These are phyloP conservation scores for Hymenoscyphus linearis DNA, from an alignment of 2,329 filamentous ascomycete genomes.

Conservation along the genomic window DNA sequence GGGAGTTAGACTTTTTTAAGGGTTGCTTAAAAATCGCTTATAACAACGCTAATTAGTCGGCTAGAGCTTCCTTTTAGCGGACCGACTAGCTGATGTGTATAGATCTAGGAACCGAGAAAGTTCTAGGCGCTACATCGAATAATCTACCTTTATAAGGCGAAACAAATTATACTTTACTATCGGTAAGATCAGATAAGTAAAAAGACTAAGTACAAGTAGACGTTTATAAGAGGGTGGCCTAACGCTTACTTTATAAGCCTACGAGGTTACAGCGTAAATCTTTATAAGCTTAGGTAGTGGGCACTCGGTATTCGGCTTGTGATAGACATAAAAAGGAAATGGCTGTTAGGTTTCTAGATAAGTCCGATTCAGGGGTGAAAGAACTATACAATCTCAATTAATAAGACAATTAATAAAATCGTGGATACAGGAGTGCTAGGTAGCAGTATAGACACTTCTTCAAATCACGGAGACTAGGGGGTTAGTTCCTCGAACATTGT, in stretches of 20 bases:
- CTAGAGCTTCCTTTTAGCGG: neutral
- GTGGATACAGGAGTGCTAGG: too few relatives aligned
- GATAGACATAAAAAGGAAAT: neutral
- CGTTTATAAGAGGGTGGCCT: neutral
- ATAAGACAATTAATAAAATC: neutral
- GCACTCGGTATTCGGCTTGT: neutral
- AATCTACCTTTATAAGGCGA: neutral
- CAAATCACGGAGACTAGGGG: neutral
- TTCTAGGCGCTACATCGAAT: too few relatives aligned
- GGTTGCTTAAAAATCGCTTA: constrained; percentile 1
- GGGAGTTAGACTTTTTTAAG: neutral
- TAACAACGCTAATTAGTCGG: neutral
- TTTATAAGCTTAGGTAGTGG: neutral
- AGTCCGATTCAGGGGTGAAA: neutral
- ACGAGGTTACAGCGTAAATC: too few relatives aligned
- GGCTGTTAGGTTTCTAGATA: neutral
- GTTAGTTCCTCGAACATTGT: neutral
- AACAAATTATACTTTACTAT: neutral
- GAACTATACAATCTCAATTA: neutral
- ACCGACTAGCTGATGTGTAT: neutral
- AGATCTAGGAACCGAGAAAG: neutral
- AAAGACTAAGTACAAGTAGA: neutral
- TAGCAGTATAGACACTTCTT: too few relatives aligned
- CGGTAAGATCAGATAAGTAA: neutral
- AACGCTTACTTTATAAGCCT: too few relatives aligned